These are phyloP conservation scores for Rhizopus arrhizus DNA, from an alignment of 371 early-diverging fungal species.

Conservation along the genomic window DNA sequence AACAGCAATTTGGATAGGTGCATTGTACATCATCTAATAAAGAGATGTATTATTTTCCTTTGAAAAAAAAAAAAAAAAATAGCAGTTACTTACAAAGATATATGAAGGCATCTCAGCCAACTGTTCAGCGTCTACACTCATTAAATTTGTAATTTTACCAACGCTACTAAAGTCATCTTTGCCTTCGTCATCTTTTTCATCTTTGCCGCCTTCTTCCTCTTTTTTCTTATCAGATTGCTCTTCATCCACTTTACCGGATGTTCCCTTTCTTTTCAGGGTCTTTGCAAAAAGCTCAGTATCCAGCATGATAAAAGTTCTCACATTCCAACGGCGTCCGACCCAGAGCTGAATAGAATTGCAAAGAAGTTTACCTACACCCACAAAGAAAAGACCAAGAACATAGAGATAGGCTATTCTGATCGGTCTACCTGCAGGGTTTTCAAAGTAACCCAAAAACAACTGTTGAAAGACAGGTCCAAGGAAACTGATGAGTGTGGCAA, in stretches of 20 bases:
- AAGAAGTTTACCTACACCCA: constrained; percentile 39
- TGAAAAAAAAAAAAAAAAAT: not conserved
- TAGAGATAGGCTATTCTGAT: constrained; percentile 46
- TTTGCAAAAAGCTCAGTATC: constrained; percentile 57
- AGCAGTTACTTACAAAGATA: constrained; percentile 34
- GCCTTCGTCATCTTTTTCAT: constrained; percentile 25
- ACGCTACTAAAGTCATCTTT: constrained; percentile 28
- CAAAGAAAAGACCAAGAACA: constrained; percentile 49
- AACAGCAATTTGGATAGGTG: constrained; percentile 57
- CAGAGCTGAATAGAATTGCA: constrained; percentile 48
- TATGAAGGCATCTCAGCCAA: constrained; percentile 46
- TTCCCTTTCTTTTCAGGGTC: constrained; percentile 51
- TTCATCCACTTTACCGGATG: constrained; percentile 44
- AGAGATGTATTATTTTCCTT: no score
- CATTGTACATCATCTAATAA: constrained; percentile 45
- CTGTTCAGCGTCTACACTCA: constrained; percentile 76
- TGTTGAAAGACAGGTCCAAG: constrained; percentile 51
- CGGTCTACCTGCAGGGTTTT: constrained; percentile 28
- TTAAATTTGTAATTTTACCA: constrained; percentile 83
- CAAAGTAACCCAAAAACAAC: constrained; percentile 45
- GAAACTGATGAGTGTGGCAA: constrained; percentile 34
- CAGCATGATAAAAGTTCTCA: constrained; percentile 50
- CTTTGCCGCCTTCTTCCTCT: constrained; percentile 8
- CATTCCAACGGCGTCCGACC: constrained; percentile 53
- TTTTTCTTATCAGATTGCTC: constrained; percentile 14